Conservation (phyloP, 768 basidiomycete species). For the Dictyophora rubrovolvata region DNA sequence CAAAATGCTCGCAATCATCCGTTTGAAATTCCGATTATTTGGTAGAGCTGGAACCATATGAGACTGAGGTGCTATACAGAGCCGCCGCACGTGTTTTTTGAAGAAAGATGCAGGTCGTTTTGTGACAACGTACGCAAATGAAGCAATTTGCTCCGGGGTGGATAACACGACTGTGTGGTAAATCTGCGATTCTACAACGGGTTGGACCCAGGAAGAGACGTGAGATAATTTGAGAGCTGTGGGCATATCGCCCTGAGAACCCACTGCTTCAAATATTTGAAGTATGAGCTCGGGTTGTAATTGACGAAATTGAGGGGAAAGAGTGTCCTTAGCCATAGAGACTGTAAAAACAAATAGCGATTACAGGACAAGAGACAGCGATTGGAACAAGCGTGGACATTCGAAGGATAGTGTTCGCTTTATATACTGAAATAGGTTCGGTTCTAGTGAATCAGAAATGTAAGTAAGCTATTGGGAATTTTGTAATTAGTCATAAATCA, state of each 20-base stretch:
- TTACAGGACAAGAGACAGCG: background rate
- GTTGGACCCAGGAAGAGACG: background rate
- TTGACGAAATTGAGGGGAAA: background rate
- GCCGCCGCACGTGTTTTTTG: background rate
- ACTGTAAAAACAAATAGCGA: background rate
- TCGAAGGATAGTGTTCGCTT: background rate
- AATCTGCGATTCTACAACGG: background rate
- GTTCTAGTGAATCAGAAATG: background rate
- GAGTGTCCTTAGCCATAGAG: background rate
- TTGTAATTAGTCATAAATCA: background rate
- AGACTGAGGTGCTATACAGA: background rate
- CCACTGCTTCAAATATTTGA: background rate
- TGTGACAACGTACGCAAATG: background rate
- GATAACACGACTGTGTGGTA: background rate
- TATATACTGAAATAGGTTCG: background rate
- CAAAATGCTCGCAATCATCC: background rate
- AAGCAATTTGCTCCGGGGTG: background rate
- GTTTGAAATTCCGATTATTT: background rate
- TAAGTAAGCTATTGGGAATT: background rate
- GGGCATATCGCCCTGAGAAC: background rate
- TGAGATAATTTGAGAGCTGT: background rate
- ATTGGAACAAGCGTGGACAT: background rate
- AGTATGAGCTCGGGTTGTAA: background rate
- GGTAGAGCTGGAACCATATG: background rate
- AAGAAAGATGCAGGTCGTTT: background rate